A percentile compares a stretch with the other conserved stretches of the same genome.
These are phyloP conservation scores for Elsinoe perseae DNA, from an alignment of 2,329 filamentous ascomycete genomes.

Conservation along the genomic window DNA sequence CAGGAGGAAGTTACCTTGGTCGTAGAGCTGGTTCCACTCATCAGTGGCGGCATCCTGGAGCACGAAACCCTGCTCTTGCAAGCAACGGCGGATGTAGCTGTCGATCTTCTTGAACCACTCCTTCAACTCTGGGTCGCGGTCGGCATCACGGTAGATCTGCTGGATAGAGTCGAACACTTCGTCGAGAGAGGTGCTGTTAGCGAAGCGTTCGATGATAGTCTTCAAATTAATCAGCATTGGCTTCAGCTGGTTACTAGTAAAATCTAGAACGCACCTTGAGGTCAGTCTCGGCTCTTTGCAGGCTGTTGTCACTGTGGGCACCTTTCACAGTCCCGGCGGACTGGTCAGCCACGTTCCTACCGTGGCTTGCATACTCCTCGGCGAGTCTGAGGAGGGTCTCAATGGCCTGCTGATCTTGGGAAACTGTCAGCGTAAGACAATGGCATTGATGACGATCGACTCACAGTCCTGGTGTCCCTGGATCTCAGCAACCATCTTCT, in stretches of 20 bases:
- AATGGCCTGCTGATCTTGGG: slow-evolving; percentile 73
- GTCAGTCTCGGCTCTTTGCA: slow-evolving; percentile 68
- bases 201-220: slow-evolving; percentile 81
- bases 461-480: slow-evolving; percentile 86
- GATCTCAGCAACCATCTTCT: slow-evolving; percentile 96
- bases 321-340: slow-evolving; percentile 63
- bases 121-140: slow-evolving; percentile 77
- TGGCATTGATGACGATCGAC: slow-evolving; percentile 25
- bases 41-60: slow-evolving; percentile 70
- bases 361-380: slow-evolving; percentile 74
- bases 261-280: slow-evolving; percentile 56
- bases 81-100: slow-evolving; percentile 68
- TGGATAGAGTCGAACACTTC: slow-evolving; percentile 81
- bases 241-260: slow-evolving; percentile 28
- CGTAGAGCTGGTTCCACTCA: slow-evolving; percentile 79
- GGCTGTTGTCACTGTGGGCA: slow-evolving; percentile 54
- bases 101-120: slow-evolving; percentile 80
- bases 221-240: slow-evolving; percentile 48
- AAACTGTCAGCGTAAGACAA: slow-evolving; percentile 24
- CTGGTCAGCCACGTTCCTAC: slow-evolving; percentile 56
- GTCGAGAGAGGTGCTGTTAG: slow-evolving; percentile 83
- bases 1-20: slow-evolving; percentile 76
- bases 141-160: slow-evolving; percentile 77
- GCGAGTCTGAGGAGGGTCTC: slow-evolving; percentile 76
- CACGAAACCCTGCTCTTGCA: slow-evolving; percentile 86